Percentiles rank a stretch among this genome's conserved stretches.
Conservation (phyloP, 768 basidiomycete genomes). For the Daedalea quercina region DNA sequence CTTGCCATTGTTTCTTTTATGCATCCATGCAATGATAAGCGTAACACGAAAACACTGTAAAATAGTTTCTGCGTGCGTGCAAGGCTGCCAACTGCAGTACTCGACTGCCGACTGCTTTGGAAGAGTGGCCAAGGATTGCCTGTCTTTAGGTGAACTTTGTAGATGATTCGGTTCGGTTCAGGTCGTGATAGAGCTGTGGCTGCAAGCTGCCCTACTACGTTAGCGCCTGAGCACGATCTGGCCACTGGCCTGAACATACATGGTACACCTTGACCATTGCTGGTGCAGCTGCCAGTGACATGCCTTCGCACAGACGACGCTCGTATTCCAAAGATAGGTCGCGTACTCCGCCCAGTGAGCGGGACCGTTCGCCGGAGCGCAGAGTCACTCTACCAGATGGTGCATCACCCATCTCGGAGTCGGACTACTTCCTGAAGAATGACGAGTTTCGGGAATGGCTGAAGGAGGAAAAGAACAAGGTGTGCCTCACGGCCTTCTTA, state of each 20-base stretch:
- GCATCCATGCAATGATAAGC: slow-evolving; percentile 19
- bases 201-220: too few species aligned
- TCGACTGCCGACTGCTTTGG: neutral
- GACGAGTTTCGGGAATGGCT: slow-evolving; percentile 86
- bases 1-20: slow-evolving; percentile 11
- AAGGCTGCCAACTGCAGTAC: too few species aligned
- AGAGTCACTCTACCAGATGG: slow-evolving; percentile 43
- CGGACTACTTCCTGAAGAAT: slow-evolving; percentile 86
- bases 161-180: neutral
- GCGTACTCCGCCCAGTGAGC: slow-evolving; percentile 12
- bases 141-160: neutral
- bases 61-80: neutral
- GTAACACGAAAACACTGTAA: slow-evolving; percentile 5
- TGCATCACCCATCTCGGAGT: slow-evolving; percentile 61
- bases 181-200: neutral
- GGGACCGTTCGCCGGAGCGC: slow-evolving; percentile 29
- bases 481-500: slow-evolving; percentile 17
- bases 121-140: neutral
- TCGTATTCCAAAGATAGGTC: slow-evolving; percentile 17
- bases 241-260: too few species aligned
- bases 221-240: too few species aligned
- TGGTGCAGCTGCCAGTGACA: slow-evolving; percentile 1
- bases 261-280: too few species aligned
- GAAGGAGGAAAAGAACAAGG: slow-evolving; percentile 62
- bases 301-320: slow-evolving; percentile 23